phyloP scores from a whole-genome alignment of 148 eudicot genomes.

The Rhododendron vialii region DNA sequence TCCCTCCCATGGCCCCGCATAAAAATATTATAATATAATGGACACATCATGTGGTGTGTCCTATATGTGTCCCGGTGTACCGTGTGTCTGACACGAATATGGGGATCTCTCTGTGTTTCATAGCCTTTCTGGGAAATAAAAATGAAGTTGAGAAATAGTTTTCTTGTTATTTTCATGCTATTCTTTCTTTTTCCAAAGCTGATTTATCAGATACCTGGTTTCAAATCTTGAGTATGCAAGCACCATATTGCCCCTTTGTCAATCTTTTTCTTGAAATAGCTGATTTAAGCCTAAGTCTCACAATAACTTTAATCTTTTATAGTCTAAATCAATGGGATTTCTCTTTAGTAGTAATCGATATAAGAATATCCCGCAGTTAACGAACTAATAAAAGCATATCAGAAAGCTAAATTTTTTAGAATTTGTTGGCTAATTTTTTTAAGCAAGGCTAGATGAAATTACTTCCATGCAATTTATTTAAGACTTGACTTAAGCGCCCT shows the following conservation, averaged over 20 bases:
- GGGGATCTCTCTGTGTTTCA: not conserved
- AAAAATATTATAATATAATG: not conserved
- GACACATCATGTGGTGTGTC: not conserved
- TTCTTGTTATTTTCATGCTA: not conserved
- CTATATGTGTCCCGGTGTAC: not conserved
- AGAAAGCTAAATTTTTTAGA: not conserved
- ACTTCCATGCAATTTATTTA: not conserved
- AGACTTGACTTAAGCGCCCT: not conserved
- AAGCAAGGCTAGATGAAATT: no score
- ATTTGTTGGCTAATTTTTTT: not conserved
- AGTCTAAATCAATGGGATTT: not conserved
- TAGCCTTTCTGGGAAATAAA: not conserved
- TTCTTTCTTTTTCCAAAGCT: not conserved
- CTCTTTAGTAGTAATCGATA: not conserved
- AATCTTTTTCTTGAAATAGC: not conserved
- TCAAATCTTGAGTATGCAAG: not conserved
- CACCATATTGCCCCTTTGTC: not conserved
- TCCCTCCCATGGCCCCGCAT: not conserved
- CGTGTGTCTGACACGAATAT: not conserved
- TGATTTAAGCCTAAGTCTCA: not conserved
- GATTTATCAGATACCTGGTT: not conserved
- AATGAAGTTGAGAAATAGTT: not conserved
- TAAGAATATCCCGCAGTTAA: not conserved
- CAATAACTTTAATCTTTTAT: no score
- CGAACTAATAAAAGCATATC: not conserved